Conservation (phyloP, 495 filamentous ascomycete genomes). For the Podospora fimiseda region DNA sequence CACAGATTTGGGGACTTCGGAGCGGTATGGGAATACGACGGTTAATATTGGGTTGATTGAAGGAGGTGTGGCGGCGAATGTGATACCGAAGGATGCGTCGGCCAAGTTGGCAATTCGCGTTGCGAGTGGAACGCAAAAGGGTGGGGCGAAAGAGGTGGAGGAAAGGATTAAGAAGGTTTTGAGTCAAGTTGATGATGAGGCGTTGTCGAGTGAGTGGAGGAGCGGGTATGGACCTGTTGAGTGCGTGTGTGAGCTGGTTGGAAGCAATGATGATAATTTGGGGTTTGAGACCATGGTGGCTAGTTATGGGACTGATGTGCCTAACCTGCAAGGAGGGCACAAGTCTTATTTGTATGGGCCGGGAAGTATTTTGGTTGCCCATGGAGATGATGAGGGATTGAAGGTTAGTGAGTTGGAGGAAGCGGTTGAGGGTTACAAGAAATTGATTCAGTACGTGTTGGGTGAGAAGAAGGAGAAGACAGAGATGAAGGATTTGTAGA, state of each 20-base stretch:
- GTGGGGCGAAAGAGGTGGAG: constrained; percentile 46
- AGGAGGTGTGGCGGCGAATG: constrained; percentile 83
- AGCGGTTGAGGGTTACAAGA: constrained; percentile 67
- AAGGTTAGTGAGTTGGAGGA: constrained; percentile 59
- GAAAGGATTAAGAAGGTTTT: constrained; percentile 54
- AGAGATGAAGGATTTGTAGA: neutral
- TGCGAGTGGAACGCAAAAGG: constrained; percentile 59
- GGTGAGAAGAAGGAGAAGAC: neutral
- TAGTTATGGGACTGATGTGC: constrained; percentile 92
- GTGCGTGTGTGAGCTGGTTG: constrained; percentile 55
- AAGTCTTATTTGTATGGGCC: constrained; percentile 85
- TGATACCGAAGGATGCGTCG: constrained; percentile 66
- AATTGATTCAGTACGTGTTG: constrained; percentile 58
- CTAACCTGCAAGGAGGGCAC: constrained; percentile 63
- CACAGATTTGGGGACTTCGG: constrained; percentile 62
- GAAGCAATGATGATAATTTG: no score
- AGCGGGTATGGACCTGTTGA: constrained; percentile 67
- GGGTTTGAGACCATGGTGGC: constrained; percentile 74
- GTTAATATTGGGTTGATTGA: constrained; percentile 73
- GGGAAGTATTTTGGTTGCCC: constrained; percentile 82
- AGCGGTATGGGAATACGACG: constrained; percentile 78
- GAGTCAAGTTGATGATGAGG: constrained; percentile 45
- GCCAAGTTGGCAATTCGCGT: constrained; percentile 66
- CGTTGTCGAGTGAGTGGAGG: constrained; percentile 54
- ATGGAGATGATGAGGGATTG: constrained; percentile 77